A percentile compares a stretch with the other conserved stretches of the same genome.
Conservation (phyloP, 345 rosid species). For the Acer yangbiense region DNA sequence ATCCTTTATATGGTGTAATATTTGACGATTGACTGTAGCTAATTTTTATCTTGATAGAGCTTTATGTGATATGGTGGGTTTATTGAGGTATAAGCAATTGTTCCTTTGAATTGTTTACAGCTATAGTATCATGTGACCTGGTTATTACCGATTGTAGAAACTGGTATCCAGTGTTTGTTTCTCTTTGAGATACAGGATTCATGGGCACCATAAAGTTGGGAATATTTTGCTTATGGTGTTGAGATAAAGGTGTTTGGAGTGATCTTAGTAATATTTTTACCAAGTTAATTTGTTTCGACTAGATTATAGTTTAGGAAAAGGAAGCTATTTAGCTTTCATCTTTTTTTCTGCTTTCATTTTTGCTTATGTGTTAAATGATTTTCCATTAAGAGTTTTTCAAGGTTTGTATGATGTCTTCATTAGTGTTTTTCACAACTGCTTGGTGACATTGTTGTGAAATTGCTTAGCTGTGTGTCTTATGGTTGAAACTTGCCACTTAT, state of each 20-base stretch:
- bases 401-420: neutral
- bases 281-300: neutral
- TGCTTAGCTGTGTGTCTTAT: too few relatives aligned
- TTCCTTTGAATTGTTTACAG: neutral
- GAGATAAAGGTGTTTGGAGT: neutral
- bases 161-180: neutral
- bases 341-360: neutral
- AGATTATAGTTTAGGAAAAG: slow-evolving; percentile 1
- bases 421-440: neutral
- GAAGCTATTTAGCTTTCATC: neutral
- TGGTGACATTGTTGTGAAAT: too few relatives aligned
- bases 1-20: neutral
- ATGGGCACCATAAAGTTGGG: neutral
- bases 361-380: neutral
- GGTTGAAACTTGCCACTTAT: too few relatives aligned
- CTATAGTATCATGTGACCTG: neutral
- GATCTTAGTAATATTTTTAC: neutral
- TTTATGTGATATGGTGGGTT: slow-evolving; percentile 1
- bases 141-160: slow-evolving; percentile 8
- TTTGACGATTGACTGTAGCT: neutral
- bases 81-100: neutral
- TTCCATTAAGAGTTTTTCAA: neutral
- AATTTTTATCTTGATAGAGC: neutral
- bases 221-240: neutral
- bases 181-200: neutral